Conservation (phyloP, 169 alveolate genomes). For the Theileria parva region DNA sequence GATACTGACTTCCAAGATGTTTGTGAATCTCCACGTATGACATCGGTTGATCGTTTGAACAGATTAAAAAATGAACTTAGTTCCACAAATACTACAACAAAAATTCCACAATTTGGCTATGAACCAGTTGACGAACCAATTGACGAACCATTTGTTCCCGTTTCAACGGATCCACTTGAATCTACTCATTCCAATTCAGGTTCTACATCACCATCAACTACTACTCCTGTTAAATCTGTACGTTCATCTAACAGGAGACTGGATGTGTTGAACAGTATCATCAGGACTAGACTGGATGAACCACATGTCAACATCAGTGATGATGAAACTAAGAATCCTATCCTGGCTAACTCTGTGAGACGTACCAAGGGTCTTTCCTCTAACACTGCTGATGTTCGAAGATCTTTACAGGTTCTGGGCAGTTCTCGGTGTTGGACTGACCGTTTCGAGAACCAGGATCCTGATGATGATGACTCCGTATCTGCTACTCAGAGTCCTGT, state of each 20-base stretch:
- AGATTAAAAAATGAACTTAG: background rate
- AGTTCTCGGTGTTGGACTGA: constrained; percentile 66
- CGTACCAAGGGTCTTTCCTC: constrained; percentile 19
- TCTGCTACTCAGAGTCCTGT: constrained; percentile 58
- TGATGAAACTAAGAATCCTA: constrained; percentile 43
- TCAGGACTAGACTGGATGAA: constrained; percentile 8
- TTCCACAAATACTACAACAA: background rate
- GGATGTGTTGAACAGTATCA: background rate
- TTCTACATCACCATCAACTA: background rate
- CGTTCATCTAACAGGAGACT: background rate
- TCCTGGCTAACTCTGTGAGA: constrained; percentile 49
- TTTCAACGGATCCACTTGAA: background rate
- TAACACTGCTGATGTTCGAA: constrained; percentile 36
- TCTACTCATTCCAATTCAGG: background rate
- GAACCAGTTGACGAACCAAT: background rate
- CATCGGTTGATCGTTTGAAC: constrained; percentile 8
- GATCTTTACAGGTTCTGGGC: constrained; percentile 39
- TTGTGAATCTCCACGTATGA: constrained; percentile 3
- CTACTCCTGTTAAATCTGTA: constrained; percentile 16
- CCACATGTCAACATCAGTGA: constrained; percentile 49
- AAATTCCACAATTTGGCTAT: background rate
- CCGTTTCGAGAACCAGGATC: constrained; percentile 13
- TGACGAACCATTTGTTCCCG: background rate
- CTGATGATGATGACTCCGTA: constrained; percentile 37
- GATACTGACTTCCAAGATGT: background rate